Conservation (phyloP, 1,284 basidiomycete species). For the Cryptococcus jaspeensis region DNA sequence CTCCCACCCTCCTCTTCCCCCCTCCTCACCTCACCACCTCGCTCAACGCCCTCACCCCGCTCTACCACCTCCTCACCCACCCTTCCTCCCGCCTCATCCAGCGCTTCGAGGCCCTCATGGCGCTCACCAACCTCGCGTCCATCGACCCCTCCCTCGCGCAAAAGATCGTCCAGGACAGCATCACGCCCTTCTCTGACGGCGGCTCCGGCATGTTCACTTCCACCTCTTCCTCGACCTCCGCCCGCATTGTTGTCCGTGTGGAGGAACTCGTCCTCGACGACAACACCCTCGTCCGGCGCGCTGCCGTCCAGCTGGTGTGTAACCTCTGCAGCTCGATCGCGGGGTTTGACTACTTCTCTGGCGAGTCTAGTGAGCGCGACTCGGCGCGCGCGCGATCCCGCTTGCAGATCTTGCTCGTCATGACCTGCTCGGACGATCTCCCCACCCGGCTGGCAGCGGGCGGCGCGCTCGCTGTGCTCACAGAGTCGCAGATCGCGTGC, state of each 20-base stretch:
- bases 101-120: slow-evolving; percentile 90
- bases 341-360: slow-evolving; percentile 60
- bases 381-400: slow-evolving; percentile 58
- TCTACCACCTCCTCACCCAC: slow-evolving; percentile 69
- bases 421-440: slow-evolving; percentile 78
- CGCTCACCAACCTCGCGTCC: slow-evolving; percentile 91
- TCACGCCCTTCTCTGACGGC: slow-evolving; percentile 24
- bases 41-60: slow-evolving; percentile 75
- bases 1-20: slow-evolving; percentile 85
- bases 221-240: slow-evolving; percentile 4
- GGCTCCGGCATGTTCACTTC: slow-evolving; percentile 6
- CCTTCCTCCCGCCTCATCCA: slow-evolving; percentile 70
- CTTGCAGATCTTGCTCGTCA: slow-evolving; percentile 75
- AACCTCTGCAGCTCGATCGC: slow-evolving; percentile 78
- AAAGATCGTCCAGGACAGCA: slow-evolving; percentile 54
- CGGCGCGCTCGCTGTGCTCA: slow-evolving; percentile 78
- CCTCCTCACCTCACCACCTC: slow-evolving; percentile 63
- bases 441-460: slow-evolving; percentile 79
- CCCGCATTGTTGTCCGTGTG: slow-evolving; percentile 62
- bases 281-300: slow-evolving; percentile 75
- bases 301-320: slow-evolving; percentile 88
- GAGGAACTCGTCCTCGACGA: slow-evolving; percentile 84
- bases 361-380: slow-evolving; percentile 33
- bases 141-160: slow-evolving; percentile 64
- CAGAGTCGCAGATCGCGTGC: slow-evolving; percentile 62